phyloP scores from a whole-genome alignment of 1,284 basidiomycete species.

The Malassezia arunalokei region DNA sequence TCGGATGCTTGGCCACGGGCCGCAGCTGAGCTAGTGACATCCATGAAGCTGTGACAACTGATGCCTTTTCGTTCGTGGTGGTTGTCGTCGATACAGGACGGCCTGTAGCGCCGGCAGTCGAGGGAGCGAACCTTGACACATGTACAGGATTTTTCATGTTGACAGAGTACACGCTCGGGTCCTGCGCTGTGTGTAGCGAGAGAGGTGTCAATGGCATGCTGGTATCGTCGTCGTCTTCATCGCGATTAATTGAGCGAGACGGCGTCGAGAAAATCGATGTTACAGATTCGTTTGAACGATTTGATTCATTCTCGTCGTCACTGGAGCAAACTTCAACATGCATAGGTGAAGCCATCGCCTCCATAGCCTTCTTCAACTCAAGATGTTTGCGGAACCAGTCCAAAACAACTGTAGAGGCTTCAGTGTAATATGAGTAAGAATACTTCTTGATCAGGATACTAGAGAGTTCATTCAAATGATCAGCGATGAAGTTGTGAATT shows the following conservation, averaged over 20 bases:
- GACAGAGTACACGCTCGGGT: neutral
- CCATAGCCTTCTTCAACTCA: slow-evolving; percentile 16
- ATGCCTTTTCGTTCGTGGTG: neutral
- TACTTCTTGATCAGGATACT: slow-evolving; percentile 94
- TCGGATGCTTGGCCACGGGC: slow-evolving; percentile 11
- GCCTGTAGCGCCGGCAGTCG: neutral
- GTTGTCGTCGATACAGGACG: neutral
- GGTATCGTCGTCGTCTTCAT: slow-evolving; percentile 39
- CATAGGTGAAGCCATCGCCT: slow-evolving; percentile 9
- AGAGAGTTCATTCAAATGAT: slow-evolving; percentile 75
- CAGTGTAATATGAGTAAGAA: slow-evolving; percentile 83
- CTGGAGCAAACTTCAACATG: slow-evolving; percentile 16
- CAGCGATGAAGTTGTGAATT: slow-evolving; percentile 56
- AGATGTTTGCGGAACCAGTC: slow-evolving; percentile 60
- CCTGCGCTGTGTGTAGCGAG: slow-evolving; percentile 38
- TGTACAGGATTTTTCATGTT: neutral
- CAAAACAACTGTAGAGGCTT: slow-evolving; percentile 77
- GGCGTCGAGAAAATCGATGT: slow-evolving; percentile 40
- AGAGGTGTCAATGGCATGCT: slow-evolving; percentile 44
- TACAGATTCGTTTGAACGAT: slow-evolving; percentile 28
- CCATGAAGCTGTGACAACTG: neutral
- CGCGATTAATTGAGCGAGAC: slow-evolving; percentile 35
- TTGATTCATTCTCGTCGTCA: slow-evolving; percentile 32
- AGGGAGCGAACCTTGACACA: neutral
- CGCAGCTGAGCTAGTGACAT: slow-evolving; percentile 5